These are phyloP conservation scores for Angophora floribunda DNA, from an alignment of 345 rosid species.

Conservation along the genomic window DNA sequence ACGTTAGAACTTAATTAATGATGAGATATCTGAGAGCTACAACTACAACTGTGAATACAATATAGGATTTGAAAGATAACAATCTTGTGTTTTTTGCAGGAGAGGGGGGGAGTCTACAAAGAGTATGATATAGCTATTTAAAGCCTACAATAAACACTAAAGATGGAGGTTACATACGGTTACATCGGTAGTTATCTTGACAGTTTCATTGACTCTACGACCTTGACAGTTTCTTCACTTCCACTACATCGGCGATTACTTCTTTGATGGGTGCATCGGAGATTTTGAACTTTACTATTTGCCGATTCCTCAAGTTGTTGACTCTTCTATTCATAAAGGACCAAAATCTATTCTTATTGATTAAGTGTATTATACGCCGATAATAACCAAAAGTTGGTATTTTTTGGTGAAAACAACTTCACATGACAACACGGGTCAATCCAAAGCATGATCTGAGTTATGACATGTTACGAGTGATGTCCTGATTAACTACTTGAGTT, in stretches of 20 bases:
- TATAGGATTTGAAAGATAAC: background rate
- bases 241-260: fast-evolving
- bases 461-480: background rate
- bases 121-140: background rate
- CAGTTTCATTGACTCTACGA: background rate
- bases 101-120: background rate
- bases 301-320: background rate
- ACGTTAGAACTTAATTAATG: background rate
- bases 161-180: background rate
- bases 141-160: background rate
- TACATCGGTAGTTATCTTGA: no score
- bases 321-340: background rate
- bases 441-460: background rate
- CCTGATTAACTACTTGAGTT: background rate
- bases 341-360: background rate
- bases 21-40: background rate
- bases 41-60: background rate
- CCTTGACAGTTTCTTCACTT: background rate
- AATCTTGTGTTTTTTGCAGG: background rate
- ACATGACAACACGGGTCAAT: background rate
- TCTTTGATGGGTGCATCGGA: background rate
- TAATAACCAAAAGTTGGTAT: background rate
- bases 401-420: background rate
- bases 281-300: background rate
- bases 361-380: background rate